phyloP scores from a whole-genome alignment of 2,329 filamentous ascomycete genomes.

The Nemania abortiva region DNA sequence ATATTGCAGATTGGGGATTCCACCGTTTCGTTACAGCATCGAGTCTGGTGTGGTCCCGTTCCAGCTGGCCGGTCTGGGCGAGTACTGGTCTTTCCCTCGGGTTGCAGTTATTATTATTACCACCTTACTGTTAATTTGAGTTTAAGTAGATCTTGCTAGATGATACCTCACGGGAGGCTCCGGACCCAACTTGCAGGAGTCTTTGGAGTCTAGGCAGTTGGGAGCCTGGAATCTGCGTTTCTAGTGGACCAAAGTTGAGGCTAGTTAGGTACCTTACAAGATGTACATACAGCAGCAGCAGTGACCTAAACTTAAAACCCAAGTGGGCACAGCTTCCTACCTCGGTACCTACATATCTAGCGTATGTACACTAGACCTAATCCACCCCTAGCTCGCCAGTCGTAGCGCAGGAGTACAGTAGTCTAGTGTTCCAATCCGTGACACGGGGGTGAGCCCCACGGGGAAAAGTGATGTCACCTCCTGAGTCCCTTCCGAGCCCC shows the following conservation, averaged over 20 bases:
- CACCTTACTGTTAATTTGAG: not conserved
- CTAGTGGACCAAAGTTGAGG: not conserved
- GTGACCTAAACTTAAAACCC: too few species aligned
- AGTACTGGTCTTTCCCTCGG: not conserved
- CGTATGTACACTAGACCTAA: not conserved
- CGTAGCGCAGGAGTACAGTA: not conserved
- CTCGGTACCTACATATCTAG: not conserved
- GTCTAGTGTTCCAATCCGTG: not conserved
- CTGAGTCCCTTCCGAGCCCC: not conserved
- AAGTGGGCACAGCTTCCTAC: too few species aligned
- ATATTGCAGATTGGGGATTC: constrained; percentile 14
- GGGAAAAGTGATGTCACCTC: constrained; percentile 28
- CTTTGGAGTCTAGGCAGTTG: not conserved
- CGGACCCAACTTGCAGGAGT: constrained; percentile 6
- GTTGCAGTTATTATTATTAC: constrained; percentile 6
- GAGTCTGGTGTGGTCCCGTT: not conserved
- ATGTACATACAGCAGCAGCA: too few species aligned
- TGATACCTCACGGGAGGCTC: constrained; percentile 20
- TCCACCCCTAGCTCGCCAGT: not conserved
- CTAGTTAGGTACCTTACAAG: not conserved
- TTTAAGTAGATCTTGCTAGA: constrained; percentile 7
- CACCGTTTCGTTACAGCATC: constrained; percentile 7
- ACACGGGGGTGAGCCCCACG: constrained; percentile 17
- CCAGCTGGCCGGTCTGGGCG: constrained; percentile 14
- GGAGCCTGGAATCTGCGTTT: not conserved